Percentiles rank a stretch among this genome's conserved stretches.
These are phyloP conservation scores for Nemania sp. DNA, from an alignment of 2,329 filamentous ascomycete species.

Conservation along the genomic window DNA sequence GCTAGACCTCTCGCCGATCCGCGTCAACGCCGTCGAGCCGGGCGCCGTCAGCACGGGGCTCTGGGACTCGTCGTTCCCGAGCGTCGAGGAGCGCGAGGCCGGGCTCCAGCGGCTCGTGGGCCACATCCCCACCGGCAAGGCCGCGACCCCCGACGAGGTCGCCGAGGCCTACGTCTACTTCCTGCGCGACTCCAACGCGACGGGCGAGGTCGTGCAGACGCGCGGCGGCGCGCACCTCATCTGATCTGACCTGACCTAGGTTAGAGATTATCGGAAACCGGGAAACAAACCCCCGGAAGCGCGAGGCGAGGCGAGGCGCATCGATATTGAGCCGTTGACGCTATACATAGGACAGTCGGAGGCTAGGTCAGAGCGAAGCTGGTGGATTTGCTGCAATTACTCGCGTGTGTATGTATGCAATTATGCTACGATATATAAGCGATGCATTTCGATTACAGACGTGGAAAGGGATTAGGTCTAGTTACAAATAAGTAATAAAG, in stretches of 20 bases:
- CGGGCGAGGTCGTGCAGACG: conserved; percentile 39
- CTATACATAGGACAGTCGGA: neutral
- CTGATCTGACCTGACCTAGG: no score
- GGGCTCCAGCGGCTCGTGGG: conserved; percentile 14
- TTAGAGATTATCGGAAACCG: neutral
- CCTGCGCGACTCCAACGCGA: conserved; percentile 38
- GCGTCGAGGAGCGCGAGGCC: conserved; percentile 19
- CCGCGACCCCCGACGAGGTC: conserved; percentile 33
- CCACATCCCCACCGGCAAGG: conserved; percentile 27
- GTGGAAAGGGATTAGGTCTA: no score
- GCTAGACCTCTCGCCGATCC: conserved; percentile 36
- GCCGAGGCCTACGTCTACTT: conserved; percentile 40
- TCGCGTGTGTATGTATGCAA: no score
- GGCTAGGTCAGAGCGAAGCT: neutral
- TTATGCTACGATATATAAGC: no score
- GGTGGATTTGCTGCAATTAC: no score
- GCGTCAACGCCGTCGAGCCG: conserved; percentile 40
- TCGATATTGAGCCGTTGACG: no score
- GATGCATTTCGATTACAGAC: no score
- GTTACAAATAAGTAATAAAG: no score
- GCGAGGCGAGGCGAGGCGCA: no score
- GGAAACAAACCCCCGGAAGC: no score
- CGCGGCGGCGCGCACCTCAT: conserved; percentile 32
- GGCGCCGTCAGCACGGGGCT: conserved; percentile 37
- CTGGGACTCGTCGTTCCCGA: conserved; percentile 33